Conservation (phyloP, 768 basidiomycete genomes). For the Sutorius australiensis region DNA sequence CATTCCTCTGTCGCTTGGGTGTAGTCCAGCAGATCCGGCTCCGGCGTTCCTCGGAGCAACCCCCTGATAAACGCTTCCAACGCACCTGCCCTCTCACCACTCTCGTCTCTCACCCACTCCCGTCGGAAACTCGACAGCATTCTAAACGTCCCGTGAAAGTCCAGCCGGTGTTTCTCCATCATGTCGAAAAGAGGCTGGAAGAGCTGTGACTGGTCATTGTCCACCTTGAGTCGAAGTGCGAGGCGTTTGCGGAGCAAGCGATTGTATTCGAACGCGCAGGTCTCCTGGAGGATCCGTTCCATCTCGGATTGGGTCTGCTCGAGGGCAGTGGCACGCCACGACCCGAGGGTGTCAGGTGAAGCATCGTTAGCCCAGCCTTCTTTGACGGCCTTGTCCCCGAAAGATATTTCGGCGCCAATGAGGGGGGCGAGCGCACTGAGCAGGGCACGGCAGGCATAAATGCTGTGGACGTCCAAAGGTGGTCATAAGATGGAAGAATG, state of each 20-base stretch:
- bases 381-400: constrained; percentile 43
- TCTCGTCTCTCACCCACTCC: constrained; percentile 15
- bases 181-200: constrained; percentile 69
- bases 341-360: constrained; percentile 49
- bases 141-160: constrained; percentile 87
- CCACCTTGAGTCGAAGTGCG: constrained; percentile 56
- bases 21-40: constrained; percentile 42
- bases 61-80: constrained; percentile 42
- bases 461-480: constrained; percentile 34
- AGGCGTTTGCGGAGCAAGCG: constrained; percentile 77
- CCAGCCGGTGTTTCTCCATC: constrained; percentile 70
- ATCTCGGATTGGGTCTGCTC: constrained; percentile 56
- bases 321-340: constrained; percentile 59
- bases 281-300: constrained; percentile 55
- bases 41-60: constrained; percentile 47
- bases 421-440: constrained; percentile 78
- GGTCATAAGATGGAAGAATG: not conserved
- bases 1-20: constrained; percentile 49
- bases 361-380: constrained; percentile 63
- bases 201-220: constrained; percentile 57
- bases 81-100: constrained; percentile 5
- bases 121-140: constrained; percentile 61
- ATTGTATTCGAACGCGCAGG: constrained; percentile 62
- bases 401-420: constrained; percentile 74
- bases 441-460: constrained; percentile 77